Percentiles rank a stretch among this genome's conserved stretches.
phyloP scores from a whole-genome alignment of 2,329 filamentous ascomycete species.

The Epichloe hybrida region DNA sequence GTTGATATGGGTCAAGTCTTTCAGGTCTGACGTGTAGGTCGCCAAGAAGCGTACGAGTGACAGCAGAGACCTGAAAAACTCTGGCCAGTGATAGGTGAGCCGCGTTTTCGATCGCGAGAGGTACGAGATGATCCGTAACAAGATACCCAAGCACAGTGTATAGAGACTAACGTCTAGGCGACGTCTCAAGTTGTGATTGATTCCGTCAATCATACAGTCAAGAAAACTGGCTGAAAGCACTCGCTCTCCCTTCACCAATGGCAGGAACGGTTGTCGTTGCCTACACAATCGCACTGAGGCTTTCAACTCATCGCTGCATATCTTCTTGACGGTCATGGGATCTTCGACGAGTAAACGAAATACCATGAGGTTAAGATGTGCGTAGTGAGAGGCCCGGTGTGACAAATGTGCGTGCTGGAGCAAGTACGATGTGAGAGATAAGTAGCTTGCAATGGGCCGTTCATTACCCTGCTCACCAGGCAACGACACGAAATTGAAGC shows the following conservation, averaged over 20 bases:
- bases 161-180: conserved; percentile 78
- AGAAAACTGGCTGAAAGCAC: conserved; percentile 64
- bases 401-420: conserved; percentile 88
- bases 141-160: conserved; percentile 64
- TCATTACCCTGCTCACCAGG: conserved; percentile 51
- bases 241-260: conserved; percentile 57
- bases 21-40: conserved; percentile 70
- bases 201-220: conserved; percentile 77
- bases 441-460: conserved; percentile 64
- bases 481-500: conserved; percentile 63
- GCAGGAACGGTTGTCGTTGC: conserved; percentile 76
- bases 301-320: conserved; percentile 70
- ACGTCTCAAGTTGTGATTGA: conserved; percentile 85
- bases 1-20: conserved; percentile 52
- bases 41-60: conserved; percentile 82
- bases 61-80: conserved; percentile 81
- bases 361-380: conserved; percentile 72
- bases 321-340: conserved; percentile 61
- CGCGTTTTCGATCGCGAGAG: conserved; percentile 72
- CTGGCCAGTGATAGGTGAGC: conserved; percentile 83
- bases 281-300: conserved; percentile 70
- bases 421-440: conserved; percentile 85
- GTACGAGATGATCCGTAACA: conserved; percentile 72
- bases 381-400: conserved; percentile 63
- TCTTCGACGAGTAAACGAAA: conserved; percentile 83